Evolutionary conservation across 345 rosid species (phyloP).

Genomic region (Fremontodendron californicum): DNA sequence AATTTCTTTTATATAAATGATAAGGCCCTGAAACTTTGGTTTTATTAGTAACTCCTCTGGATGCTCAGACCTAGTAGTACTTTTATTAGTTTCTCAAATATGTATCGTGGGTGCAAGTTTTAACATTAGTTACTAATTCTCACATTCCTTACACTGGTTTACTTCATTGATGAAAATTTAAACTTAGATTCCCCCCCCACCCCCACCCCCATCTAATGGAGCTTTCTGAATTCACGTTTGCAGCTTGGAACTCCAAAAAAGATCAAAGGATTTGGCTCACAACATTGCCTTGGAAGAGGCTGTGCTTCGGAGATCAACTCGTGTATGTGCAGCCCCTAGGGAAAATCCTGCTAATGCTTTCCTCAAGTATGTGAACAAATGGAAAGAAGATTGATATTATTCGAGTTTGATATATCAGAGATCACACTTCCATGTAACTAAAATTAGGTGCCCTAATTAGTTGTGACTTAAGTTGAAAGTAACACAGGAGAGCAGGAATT

Average conservation of each 20-base stretch:
- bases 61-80: background rate
- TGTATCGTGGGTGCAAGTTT: background rate
- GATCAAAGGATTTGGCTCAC: slow-evolving; percentile 57
- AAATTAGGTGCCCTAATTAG: background rate
- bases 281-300: slow-evolving; percentile 70
- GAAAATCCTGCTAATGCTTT: slow-evolving; percentile 77
- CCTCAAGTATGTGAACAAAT: slow-evolving; percentile 79
- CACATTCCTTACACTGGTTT: background rate
- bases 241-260: slow-evolving; percentile 66
- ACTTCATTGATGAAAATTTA: background rate
- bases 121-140: background rate
- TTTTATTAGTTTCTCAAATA: background rate
- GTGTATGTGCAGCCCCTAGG: slow-evolving; percentile 79
- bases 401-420: background rate
- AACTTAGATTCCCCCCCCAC: too few species aligned
- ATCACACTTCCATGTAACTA: background rate
- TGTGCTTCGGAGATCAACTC: slow-evolving; percentile 79
- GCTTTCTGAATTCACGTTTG: slow-evolving; percentile 9
- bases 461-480: background rate
- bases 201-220: background rate
- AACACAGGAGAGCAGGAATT: background rate
- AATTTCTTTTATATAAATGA: too few species aligned
- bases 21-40: too few species aligned
- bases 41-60: too few species aligned
- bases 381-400: slow-evolving; percentile 70